Base-by-base conservation (phyloP, 208 protist species). In the Phytomonas francai region DNA sequence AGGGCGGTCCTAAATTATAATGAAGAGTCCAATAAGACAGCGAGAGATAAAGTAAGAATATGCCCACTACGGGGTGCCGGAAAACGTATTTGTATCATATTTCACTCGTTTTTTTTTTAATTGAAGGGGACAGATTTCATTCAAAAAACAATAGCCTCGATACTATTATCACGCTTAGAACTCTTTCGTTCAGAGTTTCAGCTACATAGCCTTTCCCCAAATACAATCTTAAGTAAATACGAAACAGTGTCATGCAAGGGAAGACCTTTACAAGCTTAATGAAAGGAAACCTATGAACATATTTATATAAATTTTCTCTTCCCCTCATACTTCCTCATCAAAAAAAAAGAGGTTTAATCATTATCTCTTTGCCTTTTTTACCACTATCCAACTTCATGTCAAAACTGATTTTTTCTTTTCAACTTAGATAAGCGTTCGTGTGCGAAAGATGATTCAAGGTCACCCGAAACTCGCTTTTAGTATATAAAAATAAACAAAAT, bases 401-500 rank as follows among this genome's bases (percentile, higher is more conserved):
- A 9, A 19, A 49, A 49, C 12, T 19, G 7, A 49, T 19, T 49
- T 49, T 19, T 49, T 49, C 16, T 19, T 22, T 49, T 49, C 16
- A 19, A 49, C 12, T 49, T 49, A 12, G 16, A 19, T 49, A 49
- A 49, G 14, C 39, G 39, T 22, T 49, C 39, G 39, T 49, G 39
- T 49, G 39, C 14, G 39, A 12, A 19, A 49, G 12, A 49, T 49
- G 14, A 49, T 49, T 49, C 39, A 49, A 12, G 39, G 39, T 49
- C 39, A 49, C 39, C 39, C 16, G 39, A 49, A 49, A 49, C 39
- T 49, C 39, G 39, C 39, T 49, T 49, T 49, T 49, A 49, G 39
- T 9, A 49, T 49, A 49, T 49, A 49, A 49, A 49, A 49, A 49
- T 49, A 49, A 49, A 49, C 39, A 49, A 49, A 49, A 49, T 49